Evolutionary conservation across 1,284 basidiomycete genomes (phyloP), one percentile per base, ranked within the genome.

Genomic region (Moniliella sp.): DNA sequence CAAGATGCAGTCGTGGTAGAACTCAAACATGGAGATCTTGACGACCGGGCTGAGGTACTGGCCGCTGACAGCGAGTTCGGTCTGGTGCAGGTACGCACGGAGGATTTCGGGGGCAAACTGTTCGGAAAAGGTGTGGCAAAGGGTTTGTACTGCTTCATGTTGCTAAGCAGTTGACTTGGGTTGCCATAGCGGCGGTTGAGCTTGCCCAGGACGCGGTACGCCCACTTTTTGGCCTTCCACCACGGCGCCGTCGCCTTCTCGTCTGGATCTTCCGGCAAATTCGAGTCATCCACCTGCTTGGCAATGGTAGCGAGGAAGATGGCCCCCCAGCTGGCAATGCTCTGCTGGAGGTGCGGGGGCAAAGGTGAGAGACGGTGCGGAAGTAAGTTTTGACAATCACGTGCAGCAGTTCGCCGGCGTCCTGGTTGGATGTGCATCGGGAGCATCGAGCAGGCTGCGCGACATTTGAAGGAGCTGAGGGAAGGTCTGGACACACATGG

Each of bases 221-320:
- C 49, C 56, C 56, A 59, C 41, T 59, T 59, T 40, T 59, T 59
- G 17, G 56, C 54, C 43, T 51, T 54, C 50, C 50, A 57, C 56
- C 56, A 59, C 2, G 42, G 36, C 23, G 40, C 31, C 12, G 33
- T 23, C 34, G 50, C 42, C 13, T 36, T 31, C 18, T 36, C 43
- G 10, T 52, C 51, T 13, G 50, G 47, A 33, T 49, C 49, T 12
- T 37, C 35, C 12, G 49, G 50, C 3, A 58, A 39, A 16, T 40
- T 34, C 9, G 34, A 18, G 7, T 40, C 27, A 18, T 45, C 41
- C 27, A 53, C 36, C 29, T 48, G 32, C 37, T 49, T 45, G 30
- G 51, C 44, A n/a, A 49, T 54, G 11, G 57, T 41, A 18, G 43
- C 40, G 30, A 59, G 45, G 16, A 59, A 29, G 16, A 55, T 39